Base-by-base conservation (phyloP, 441 rosid species). In the Erodium texanum region DNA sequence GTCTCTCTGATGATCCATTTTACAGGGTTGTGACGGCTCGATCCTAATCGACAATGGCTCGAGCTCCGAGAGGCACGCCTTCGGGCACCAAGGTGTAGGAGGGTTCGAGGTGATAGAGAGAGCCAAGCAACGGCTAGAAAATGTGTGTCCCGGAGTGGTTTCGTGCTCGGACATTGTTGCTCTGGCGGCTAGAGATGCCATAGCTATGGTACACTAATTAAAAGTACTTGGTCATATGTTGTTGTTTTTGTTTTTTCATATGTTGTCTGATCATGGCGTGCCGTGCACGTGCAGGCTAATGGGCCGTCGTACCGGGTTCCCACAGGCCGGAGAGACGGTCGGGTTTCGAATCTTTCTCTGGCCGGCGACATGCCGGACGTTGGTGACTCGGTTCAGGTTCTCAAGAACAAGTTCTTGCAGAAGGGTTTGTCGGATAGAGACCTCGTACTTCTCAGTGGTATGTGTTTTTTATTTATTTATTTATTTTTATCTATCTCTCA, bases 141-240 rank as follows among this genome's bases (percentile, higher is more conserved):
- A 71, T 5, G 1, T 16, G 1, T 80, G 83, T 66, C 80, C 80
- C 3, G 73, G 73, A 24, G 66, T 74, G 0, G 78, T 80, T 22
- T 80, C 83, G 0, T 74, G 83, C 34, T 75, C 83, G 22, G 80
- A 80, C 67, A 77, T 80, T 3, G 62, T 77, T 1, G 80, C 83
- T 52, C 52, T 77, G 16, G 80, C 73, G 0, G 83, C 83, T 23
- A 73, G 83, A 34, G 83, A 80, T 36, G 74, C 78, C 16, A 38
- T 74, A 12, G 18, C 63, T 0, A 5, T 69, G 74, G 71, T 72
- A 52, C 19, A 2, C 7, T 11, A 16, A 20, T 9, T 16, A 34
- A 36, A 1, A 32, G 0, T 27, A 5, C n/a, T 12, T 45, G n/a
- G n/a, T 45, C 54, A 15, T n/a, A 7, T 43, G 2, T 48, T 6